Base-by-base conservation (phyloP, 192 early-diverging fungal genomes). In the Coemansia sp. region DNA sequence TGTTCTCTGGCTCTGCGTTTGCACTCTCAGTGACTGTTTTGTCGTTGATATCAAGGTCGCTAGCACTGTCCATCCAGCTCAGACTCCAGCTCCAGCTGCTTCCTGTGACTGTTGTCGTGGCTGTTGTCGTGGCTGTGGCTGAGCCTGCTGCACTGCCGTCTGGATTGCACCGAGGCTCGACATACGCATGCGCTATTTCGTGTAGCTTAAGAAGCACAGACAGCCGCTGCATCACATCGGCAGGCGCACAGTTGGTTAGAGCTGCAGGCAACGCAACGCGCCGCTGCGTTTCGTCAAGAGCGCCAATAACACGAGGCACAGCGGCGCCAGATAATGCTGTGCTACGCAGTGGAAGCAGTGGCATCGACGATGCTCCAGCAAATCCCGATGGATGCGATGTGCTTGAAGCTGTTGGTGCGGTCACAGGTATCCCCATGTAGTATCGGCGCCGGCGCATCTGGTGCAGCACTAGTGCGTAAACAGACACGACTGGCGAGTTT, bases 401-500 rank as follows among this genome's bases (percentile, higher is more conserved):
- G 34, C 59, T 71, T 0, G 77, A 79, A 21, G 58, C 15, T 21
- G 56, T 57, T 15, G 64, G 25, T 7, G 55, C 40, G 2, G 42
- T 29, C 21, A 33, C 40, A 39, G 51, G 29, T 1, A 43, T 18
- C 15, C 40, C 40, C 40, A 43, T 4, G 40, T 18, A 18, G 40
- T 76, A 76, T n/a, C 74, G 58, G 25, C 74, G 73, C 23, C 48
- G 48, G 8, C 48, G 20, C 48, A 81, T 81, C 51, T 81, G 79
- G 63, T 76, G 73, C 58, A 75, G n/a, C 15, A 84, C 74, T 31
- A 84, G 58, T 2, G 72, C 68, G 46, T 84, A 84, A 5, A 84
- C 72, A 0, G 83, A 84, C 1, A 75, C 75, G 18, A 77, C 68
- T 0, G 83, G 83, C 51, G 74, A 81, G 70, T 81, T 81, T n/a